phyloP scores from a whole-genome alignment of 768 basidiomycete species.

The Tremella mesenterica region DNA sequence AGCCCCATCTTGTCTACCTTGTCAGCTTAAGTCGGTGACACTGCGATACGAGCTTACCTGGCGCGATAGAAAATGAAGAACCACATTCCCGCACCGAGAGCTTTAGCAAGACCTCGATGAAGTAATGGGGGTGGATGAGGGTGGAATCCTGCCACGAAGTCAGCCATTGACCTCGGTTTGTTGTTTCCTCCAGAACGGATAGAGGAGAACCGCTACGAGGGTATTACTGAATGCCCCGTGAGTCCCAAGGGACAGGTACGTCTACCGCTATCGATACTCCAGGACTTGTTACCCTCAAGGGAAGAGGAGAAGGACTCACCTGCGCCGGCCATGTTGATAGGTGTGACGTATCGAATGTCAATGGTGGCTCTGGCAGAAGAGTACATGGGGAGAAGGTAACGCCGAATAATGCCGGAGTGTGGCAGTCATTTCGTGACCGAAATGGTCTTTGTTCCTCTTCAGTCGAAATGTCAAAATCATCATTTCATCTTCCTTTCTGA shows the following conservation, averaged over 20 bases:
- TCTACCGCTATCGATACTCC: too few relatives aligned
- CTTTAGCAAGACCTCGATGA: slow-evolving; percentile 71
- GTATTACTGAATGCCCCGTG: too few relatives aligned
- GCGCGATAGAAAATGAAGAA: slow-evolving; percentile 97
- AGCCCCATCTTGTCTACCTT: slow-evolving; percentile 60
- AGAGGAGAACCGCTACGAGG: background rate
- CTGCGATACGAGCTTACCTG: slow-evolving; percentile 53
- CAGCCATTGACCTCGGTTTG: background rate
- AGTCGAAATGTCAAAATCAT: too few relatives aligned
- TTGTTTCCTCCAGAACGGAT: background rate
- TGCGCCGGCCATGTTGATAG: slow-evolving; percentile 27
- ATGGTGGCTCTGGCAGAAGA: too few relatives aligned
- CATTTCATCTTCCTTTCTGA: too few relatives aligned
- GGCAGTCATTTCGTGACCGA: too few relatives aligned
- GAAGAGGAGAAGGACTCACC: slow-evolving; percentile 10
- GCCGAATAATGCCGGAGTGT: too few relatives aligned
- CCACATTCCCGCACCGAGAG: slow-evolving; percentile 90
- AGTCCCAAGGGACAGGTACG: too few relatives aligned
- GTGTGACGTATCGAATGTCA: too few relatives aligned
- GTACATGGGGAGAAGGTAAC: too few relatives aligned
- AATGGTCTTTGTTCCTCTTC: too few relatives aligned
- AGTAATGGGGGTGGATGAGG: slow-evolving; percentile 73
- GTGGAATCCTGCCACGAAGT: slow-evolving; percentile 59
- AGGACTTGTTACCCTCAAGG: background rate
- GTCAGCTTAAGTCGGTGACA: slow-evolving; percentile 2